Conservation (phyloP, 2,329 filamentous ascomycete species). For the Phyllosticta citrichinensis region DNA sequence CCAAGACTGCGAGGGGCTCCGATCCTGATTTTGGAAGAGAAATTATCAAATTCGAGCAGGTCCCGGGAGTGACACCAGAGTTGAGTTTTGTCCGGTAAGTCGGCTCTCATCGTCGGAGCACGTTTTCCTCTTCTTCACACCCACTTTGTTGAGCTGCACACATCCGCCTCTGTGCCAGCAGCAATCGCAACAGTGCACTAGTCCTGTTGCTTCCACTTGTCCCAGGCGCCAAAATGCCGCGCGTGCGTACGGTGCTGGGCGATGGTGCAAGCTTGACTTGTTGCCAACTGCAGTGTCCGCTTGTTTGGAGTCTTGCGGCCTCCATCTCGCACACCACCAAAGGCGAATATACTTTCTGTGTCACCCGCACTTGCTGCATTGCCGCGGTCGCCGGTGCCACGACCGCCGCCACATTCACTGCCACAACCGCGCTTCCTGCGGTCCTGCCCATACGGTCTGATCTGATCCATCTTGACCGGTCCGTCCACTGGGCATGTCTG, state of each 20-base stretch:
- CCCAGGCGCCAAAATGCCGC: background rate
- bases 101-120: slow-evolving; percentile 1
- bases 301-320: background rate
- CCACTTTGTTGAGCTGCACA: background rate
- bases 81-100: slow-evolving; percentile 41
- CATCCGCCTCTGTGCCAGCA: background rate
- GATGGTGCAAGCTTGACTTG: background rate
- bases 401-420: background rate
- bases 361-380: background rate
- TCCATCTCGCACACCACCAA: background rate
- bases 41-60: slow-evolving; percentile 33
- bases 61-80: slow-evolving; percentile 35
- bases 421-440: background rate
- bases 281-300: background rate
- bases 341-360: background rate
- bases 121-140: background rate
- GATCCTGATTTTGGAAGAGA: slow-evolving; percentile 38
- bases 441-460: background rate
- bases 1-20: slow-evolving; percentile 32
- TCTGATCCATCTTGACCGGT: background rate
- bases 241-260: background rate
- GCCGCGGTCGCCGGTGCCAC: background rate
- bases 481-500: background rate
- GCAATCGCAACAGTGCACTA: background rate
- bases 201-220: background rate